These are phyloP conservation scores for Neurospora sp. DNA, from an alignment of 2,329 filamentous ascomycete species.

Conservation along the genomic window DNA sequence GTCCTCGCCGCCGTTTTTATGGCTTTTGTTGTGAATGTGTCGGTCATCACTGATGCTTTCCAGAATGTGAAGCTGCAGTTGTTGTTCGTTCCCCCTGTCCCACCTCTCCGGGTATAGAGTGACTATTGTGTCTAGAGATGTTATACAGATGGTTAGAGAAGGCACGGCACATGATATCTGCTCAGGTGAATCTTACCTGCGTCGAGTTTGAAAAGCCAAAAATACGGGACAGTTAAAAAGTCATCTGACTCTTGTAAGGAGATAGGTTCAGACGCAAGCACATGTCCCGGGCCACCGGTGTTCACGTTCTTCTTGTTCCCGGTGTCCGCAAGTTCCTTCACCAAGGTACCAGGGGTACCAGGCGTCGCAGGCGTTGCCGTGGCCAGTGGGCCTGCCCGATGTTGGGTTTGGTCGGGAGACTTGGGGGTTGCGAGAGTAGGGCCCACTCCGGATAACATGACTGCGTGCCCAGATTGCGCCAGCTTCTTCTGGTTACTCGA, in stretches of 20 bases:
- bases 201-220: conserved; percentile 6
- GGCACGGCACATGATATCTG: neutral
- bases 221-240: conserved; percentile 4
- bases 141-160: neutral
- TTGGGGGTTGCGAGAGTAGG: neutral
- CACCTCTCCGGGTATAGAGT: conserved; percentile 2
- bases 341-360: neutral
- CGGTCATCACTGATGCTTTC: neutral
- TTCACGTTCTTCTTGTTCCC: neutral
- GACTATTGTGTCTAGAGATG: neutral
- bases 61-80: conserved; percentile 1
- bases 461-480: neutral
- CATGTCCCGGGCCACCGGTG: neutral
- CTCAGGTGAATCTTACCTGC: neutral
- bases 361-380: neutral
- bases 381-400: neutral
- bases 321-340: neutral
- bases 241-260: neutral
- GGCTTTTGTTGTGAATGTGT: neutral
- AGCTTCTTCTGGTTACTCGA: neutral
- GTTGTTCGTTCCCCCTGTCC: conserved; percentile 1
- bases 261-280: neutral
- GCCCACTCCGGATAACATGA: neutral
- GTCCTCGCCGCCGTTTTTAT: neutral
- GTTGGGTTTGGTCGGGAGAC: neutral